Percentiles rank a stretch among this genome's conserved stretches.
phyloP scores from a whole-genome alignment of 805 yeast genomes.

The Wickerhamomyces alni region DNA sequence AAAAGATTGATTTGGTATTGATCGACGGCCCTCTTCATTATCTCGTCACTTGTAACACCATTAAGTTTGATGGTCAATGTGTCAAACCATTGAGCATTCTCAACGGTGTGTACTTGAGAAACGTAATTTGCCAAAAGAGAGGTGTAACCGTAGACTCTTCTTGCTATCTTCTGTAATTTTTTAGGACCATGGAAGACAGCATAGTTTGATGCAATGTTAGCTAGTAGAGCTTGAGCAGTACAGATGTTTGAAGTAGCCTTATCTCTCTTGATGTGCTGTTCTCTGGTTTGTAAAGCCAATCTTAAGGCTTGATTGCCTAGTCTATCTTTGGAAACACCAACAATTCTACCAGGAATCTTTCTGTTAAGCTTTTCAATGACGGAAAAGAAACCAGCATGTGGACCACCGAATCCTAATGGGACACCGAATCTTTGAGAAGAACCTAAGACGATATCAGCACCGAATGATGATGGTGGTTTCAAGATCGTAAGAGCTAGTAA shows the following conservation, averaged over 20 bases:
- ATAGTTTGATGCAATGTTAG: slow-evolving; percentile 92
- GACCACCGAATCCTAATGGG: slow-evolving; percentile 97
- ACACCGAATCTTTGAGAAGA: slow-evolving; percentile 95
- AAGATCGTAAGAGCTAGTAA: slow-evolving; percentile 81
- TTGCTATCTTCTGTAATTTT: slow-evolving; percentile 75
- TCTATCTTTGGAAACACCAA: slow-evolving; percentile 90
- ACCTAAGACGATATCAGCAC: slow-evolving; percentile 92
- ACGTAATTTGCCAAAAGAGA: slow-evolving; percentile 62
- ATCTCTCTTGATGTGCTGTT: slow-evolving; percentile 96
- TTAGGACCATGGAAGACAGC: slow-evolving; percentile 95
- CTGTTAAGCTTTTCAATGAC: slow-evolving; percentile 76
- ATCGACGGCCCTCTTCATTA: slow-evolving; percentile 53
- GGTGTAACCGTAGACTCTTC: slow-evolving; percentile 69
- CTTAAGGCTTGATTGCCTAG: slow-evolving; percentile 85
- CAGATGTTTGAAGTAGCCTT: slow-evolving; percentile 97
- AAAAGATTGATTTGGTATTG: slow-evolving; percentile 69
- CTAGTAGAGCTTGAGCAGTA: slow-evolving; percentile 95
- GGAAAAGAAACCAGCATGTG: slow-evolving; percentile 97
- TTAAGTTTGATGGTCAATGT: slow-evolving; percentile 64
- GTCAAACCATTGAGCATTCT: slow-evolving; percentile 73
- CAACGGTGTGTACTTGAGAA: slow-evolving; percentile 38
- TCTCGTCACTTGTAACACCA: slow-evolving; percentile 45
- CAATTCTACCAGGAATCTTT: slow-evolving; percentile 94
- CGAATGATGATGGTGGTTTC: slow-evolving; percentile 77
- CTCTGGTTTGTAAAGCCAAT: slow-evolving; percentile 94